phyloP scores from a whole-genome alignment of 768 basidiomycete genomes.

The Lentinula detonsa region DNA sequence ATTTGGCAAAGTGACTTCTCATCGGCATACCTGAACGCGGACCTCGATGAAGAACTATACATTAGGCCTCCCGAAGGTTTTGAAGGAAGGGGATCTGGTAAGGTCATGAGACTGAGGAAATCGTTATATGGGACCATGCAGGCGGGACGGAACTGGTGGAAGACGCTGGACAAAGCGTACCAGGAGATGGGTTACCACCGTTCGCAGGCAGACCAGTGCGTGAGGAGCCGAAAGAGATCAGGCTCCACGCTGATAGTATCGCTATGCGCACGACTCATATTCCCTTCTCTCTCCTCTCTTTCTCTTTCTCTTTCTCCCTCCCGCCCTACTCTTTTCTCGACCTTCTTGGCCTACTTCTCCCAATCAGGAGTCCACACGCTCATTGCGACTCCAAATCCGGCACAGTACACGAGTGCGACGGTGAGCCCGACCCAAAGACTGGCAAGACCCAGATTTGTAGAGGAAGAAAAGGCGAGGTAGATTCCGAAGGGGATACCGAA shows the following conservation, averaged over 20 bases:
- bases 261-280: background rate
- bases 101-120: too few species aligned
- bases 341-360: conserved; percentile 62
- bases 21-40: too few species aligned
- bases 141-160: conserved; percentile 8
- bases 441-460: conserved; percentile 41
- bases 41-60: too few species aligned
- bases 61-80: too few species aligned
- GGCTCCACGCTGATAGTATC: background rate
- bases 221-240: background rate
- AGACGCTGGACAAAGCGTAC: background rate
- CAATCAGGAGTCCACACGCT: conserved; percentile 56
- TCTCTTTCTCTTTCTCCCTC: conserved; percentile 18
- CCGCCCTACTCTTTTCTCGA: conserved; percentile 43
- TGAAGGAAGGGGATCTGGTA: too few species aligned
- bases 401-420: conserved; percentile 52
- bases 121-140: background rate
- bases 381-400: conserved; percentile 46
- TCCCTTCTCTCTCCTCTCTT: background rate
- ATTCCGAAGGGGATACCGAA: conserved; percentile 75
- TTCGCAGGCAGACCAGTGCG: conserved; percentile 8
- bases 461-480: conserved; percentile 59
- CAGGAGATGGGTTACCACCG: conserved; percentile 4
- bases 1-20: too few species aligned
- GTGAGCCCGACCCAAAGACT: conserved; percentile 89